A percentile compares a stretch with the other conserved stretches of the same genome.
These are phyloP conservation scores for Exophiala oligosperma DNA, from an alignment of 2,329 filamentous ascomycete species.

Conservation along the genomic window DNA sequence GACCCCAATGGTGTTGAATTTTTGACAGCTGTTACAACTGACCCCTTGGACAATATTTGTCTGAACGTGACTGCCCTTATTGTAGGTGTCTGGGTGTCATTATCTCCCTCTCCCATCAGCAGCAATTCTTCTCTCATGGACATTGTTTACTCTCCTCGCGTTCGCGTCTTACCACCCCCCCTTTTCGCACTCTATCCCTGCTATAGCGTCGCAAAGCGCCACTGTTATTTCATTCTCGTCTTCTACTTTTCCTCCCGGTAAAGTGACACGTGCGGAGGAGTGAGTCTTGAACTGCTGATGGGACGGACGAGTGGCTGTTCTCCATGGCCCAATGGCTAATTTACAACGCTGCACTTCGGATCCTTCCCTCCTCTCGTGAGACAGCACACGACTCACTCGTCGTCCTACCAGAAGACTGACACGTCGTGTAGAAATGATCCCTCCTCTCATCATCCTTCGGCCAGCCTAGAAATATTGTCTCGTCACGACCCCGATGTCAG, in stretches of 20 bases:
- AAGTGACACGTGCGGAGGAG: no score
- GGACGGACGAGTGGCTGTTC: neutral
- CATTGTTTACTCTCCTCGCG: neutral
- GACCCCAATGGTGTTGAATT: no score
- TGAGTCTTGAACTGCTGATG: neutral
- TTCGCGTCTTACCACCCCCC: neutral
- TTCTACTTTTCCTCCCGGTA: no score
- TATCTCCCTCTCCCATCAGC: neutral
- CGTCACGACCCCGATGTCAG: neutral
- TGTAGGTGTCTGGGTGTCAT: no score
- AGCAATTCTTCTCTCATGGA: neutral
- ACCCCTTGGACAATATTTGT: no score
- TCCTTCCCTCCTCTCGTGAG: neutral
- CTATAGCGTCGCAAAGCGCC: neutral
- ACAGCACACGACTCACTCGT: neutral
- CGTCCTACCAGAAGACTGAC: neutral
- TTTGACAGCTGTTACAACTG: no score
- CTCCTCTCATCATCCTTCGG: neutral
- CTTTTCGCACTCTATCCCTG: neutral
- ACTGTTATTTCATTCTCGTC: no score
- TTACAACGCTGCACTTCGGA: neutral
- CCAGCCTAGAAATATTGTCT: neutral
- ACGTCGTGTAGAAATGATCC: neutral
- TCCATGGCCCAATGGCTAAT: neutral
- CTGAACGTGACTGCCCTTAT: no score